Percentiles rank a stretch among this genome's conserved stretches.
These are phyloP conservation scores for Didymella exigua DNA, from an alignment of 2,329 filamentous ascomycete species.

Conservation along the genomic window DNA sequence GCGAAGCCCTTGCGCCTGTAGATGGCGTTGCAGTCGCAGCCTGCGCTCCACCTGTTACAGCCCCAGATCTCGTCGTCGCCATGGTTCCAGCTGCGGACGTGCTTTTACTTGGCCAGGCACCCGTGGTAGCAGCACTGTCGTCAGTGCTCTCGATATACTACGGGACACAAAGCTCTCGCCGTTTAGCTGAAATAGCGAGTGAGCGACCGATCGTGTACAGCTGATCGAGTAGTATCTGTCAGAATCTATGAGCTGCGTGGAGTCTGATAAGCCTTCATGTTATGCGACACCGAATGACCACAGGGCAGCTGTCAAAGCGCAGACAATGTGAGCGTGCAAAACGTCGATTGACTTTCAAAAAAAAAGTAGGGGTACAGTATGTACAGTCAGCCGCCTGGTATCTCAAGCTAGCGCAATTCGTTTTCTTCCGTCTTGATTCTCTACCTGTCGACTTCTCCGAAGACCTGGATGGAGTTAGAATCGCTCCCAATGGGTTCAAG, in stretches of 20 bases:
- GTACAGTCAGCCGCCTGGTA: slow-evolving; percentile 29
- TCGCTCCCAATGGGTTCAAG: neutral
- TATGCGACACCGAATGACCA: no score
- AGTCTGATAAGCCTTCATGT: neutral
- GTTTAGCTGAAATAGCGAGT: no score
- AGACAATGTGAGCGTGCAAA: slow-evolving; percentile 19
- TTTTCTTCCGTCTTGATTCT: neutral
- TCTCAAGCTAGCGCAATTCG: slow-evolving; percentile 6
- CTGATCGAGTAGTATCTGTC: no score
- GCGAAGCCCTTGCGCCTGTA: neutral
- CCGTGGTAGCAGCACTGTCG: neutral
- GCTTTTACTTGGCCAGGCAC: neutral
- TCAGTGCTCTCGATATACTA: neutral
- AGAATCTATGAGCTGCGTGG: neutral
- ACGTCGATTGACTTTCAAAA: slow-evolving; percentile 25
- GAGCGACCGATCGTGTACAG: no score
- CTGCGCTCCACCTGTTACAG: neutral
- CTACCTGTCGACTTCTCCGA: slow-evolving; percentile 11
- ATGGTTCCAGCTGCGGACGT: neutral
- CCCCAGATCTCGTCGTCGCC: neutral
- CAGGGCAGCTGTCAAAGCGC: no score
- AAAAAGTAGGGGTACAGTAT: slow-evolving; percentile 35
- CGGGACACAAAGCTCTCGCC: no score
- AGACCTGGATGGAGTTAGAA: neutral
- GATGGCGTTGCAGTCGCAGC: neutral